phyloP scores from a whole-genome alignment of 495 filamentous ascomycete species.

The Lindgomyces ingoldianus region DNA sequence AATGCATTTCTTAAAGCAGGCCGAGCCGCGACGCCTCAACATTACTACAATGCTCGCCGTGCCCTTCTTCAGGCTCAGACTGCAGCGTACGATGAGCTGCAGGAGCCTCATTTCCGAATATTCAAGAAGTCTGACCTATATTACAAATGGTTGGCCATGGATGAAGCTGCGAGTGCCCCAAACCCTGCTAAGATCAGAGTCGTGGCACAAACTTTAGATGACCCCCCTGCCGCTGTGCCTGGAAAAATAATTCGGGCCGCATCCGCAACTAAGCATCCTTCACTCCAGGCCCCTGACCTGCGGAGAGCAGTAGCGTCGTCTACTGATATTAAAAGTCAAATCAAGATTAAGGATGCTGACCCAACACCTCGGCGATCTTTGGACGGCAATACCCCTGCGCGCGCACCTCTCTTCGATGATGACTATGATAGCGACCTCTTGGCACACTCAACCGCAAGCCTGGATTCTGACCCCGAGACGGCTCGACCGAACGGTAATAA shows the following conservation, averaged over 20 bases:
- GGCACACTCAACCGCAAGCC: slow-evolving; percentile 61
- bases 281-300: slow-evolving; percentile 49
- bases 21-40: slow-evolving; percentile 67
- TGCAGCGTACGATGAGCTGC: slow-evolving; percentile 77
- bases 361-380: slow-evolving; percentile 57
- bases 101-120: slow-evolving; percentile 71
- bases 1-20: slow-evolving; percentile 77
- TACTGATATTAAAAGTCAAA: slow-evolving; percentile 54
- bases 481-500: slow-evolving; percentile 42
- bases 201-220: slow-evolving; percentile 26
- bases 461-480: slow-evolving; percentile 47
- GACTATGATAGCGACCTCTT: slow-evolving; percentile 66
- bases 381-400: slow-evolving; percentile 53
- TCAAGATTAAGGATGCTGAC: slow-evolving; percentile 45
- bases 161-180: slow-evolving; percentile 61
- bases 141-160: slow-evolving; percentile 91
- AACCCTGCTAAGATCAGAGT: slow-evolving; percentile 32
- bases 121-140: slow-evolving; percentile 93
- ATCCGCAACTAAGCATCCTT: slow-evolving; percentile 10
- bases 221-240: slow-evolving; percentile 32
- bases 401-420: slow-evolving; percentile 64
- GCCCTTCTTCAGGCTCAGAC: slow-evolving; percentile 84
- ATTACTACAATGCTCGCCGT: slow-evolving; percentile 80
- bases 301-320: slow-evolving; percentile 60
- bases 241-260: slow-evolving; percentile 32